Evolutionary conservation across 345 rosid genomes (phyloP), one percentile per base, ranked within the genome.

Genomic region (Hibiscus trionum): DNA sequence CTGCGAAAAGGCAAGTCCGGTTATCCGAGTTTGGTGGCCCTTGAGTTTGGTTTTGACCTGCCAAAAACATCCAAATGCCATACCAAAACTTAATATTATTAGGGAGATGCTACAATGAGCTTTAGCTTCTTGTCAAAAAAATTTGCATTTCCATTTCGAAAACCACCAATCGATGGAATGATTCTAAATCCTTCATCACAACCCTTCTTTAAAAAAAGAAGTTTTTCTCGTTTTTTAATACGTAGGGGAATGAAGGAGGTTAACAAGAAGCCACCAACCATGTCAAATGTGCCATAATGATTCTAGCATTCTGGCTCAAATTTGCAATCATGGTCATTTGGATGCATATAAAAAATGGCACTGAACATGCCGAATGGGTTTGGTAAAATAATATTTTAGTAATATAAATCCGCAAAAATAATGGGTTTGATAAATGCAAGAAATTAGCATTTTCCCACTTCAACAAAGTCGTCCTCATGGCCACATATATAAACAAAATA

Each of bases 1-100:
- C 29, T 63, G 61, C 4, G 87, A 82, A 73, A 83, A 85, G 72
- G 85, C 82, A 24, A 83, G 86, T 31, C 78, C 83, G 15, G 81
- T 76, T 70, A 87, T 72, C 62, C 87, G 70, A 37, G 77, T 72
- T 21, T 69, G 62, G 68, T 87, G 87, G 19, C 88, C 84, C 46
- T 64, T 64, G 24, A 87, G 86, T 76, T 77, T 79, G 69, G 78
- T 58, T 69, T 61, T 74, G 8, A 77, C 79, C 88, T 87, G 84
- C 70, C 42, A 42, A 19, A 42, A 19, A 64, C 33, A 72, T 64
- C 60, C 50, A 46, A 46, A 33, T 15, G 26, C n/a, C 42, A 27
- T 4, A 12, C 59, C n/a, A 29, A 68, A 1, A 17, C 35, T 15
- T 47, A 16, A 27, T 11, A 15, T 8, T 9, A 27, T 8, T 11